Evolutionary conservation across 768 basidiomycete genomes (phyloP).

Genomic region (Naematelia aurantialba): DNA sequence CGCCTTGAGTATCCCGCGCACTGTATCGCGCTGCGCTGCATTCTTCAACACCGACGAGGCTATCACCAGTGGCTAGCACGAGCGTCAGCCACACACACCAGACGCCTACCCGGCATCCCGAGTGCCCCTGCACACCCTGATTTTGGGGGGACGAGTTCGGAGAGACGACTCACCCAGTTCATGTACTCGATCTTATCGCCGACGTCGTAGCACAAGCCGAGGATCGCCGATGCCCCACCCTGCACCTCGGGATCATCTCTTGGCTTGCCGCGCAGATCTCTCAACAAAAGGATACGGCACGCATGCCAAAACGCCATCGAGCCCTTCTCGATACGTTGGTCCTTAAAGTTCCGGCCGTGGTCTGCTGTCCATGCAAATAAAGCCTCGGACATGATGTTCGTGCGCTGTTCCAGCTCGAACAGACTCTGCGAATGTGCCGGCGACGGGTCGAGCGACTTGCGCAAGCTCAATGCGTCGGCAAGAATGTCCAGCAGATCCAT

Average conservation of each 20-base stretch:
- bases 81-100: not conserved
- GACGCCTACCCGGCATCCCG: not conserved
- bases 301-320: slow-evolving; percentile 29
- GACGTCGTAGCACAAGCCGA: slow-evolving; percentile 16
- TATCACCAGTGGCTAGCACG: slow-evolving; percentile 29
- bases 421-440: not conserved
- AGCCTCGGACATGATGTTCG: not conserved
- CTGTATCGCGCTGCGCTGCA: slow-evolving; percentile 3
- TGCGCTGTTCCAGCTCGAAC: not conserved
- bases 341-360: not conserved
- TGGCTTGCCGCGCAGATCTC: slow-evolving; percentile 4
- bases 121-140: too few relatives aligned
- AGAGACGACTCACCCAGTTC: slow-evolving; percentile 23
- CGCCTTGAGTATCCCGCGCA: slow-evolving; percentile 12
- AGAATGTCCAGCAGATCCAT: not conserved
- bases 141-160: not conserved
- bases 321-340: slow-evolving; percentile 8
- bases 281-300: slow-evolving; percentile 12
- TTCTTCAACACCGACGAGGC: slow-evolving; percentile 14
- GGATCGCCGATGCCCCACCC: slow-evolving; percentile 13
- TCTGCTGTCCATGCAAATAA: slow-evolving; percentile 2
- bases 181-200: slow-evolving; percentile 32
- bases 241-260: slow-evolving; percentile 14
- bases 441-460: not conserved
- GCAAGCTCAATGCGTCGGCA: not conserved